Conservation (phyloP, 441 rosid species). For the Jatropha podagrica region DNA sequence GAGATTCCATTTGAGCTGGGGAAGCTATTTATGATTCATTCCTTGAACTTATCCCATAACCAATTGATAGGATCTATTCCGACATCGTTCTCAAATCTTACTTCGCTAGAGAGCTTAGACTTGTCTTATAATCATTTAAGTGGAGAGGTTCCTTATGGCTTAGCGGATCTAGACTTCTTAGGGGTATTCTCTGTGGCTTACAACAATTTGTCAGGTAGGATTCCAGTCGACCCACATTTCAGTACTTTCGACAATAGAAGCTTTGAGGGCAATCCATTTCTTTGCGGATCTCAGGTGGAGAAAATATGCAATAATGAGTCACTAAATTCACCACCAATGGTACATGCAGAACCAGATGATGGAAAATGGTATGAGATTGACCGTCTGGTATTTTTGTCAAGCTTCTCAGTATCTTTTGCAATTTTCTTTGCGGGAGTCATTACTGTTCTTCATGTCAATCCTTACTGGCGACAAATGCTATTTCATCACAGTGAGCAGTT, state of each 20-base stretch:
- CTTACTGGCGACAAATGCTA: neutral
- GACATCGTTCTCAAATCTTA: neutral
- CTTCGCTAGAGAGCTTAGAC: constrained; percentile 20
- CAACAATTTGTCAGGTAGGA: constrained; percentile 17
- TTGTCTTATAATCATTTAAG: neutral
- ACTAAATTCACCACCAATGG: neutral
- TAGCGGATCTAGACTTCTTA: neutral
- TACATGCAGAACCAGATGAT: neutral
- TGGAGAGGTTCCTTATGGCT: neutral
- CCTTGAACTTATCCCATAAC: constrained; percentile 17
- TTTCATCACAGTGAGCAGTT: neutral
- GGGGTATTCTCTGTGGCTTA: constrained; percentile 14
- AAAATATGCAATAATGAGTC: neutral
- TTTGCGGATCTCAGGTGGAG: neutral
- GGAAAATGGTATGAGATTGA: neutral
- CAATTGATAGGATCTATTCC: constrained; percentile 11
- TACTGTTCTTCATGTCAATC: neutral
- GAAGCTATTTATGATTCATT: neutral
- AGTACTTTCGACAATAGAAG: constrained; percentile 2
- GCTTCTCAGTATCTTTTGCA: neutral
- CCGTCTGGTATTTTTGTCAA: neutral
- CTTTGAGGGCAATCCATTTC: constrained; percentile 9
- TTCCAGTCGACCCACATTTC: constrained; percentile 7
- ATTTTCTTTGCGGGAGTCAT: neutral
- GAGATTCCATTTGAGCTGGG: neutral